Conservation (phyloP, 1,284 basidiomycete genomes). For the Exobasidium rhododendri region DNA sequence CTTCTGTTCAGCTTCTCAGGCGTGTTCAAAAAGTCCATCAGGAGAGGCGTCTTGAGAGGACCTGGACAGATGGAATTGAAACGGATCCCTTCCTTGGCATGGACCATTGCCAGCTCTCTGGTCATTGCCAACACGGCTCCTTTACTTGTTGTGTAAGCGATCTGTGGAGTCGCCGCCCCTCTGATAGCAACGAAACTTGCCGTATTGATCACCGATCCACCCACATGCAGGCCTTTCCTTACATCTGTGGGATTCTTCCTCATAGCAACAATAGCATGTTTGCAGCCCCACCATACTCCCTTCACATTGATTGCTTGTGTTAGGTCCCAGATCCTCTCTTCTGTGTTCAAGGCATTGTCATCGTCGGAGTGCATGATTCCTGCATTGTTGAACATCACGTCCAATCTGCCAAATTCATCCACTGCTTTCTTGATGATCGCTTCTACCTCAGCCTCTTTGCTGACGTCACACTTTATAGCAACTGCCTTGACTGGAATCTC, state of each 20-base stretch:
- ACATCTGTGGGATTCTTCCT: conserved; percentile 79
- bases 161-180: conserved; percentile 91
- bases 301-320: conserved; percentile 88
- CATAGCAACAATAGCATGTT: conserved; percentile 94
- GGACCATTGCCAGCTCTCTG: conserved; percentile 92
- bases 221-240: conserved; percentile 71
- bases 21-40: conserved; percentile 99
- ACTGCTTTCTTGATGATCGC: background rate
- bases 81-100: conserved; percentile 90
- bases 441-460: background rate
- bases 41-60: conserved; percentile 63
- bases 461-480: conserved; percentile 30
- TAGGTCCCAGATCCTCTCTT: conserved; percentile 80
- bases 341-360: conserved; percentile 89
- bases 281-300: conserved; percentile 95
- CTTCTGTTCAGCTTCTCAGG: conserved; percentile 88
- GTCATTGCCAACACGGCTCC: conserved; percentile 98
- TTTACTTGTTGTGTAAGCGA: conserved; percentile 71
- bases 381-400: conserved; percentile 42
- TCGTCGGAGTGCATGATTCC: conserved; percentile 54
- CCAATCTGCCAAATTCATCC: conserved; percentile 4
- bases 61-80: conserved; percentile 93
- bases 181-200: conserved; percentile 90
- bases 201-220: conserved; percentile 94
- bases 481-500: conserved; percentile 6